A percentile compares a stretch with the other conserved stretches of the same genome.
phyloP scores from a whole-genome alignment of 2,329 filamentous ascomycete genomes.

The Claviceps sp. region DNA sequence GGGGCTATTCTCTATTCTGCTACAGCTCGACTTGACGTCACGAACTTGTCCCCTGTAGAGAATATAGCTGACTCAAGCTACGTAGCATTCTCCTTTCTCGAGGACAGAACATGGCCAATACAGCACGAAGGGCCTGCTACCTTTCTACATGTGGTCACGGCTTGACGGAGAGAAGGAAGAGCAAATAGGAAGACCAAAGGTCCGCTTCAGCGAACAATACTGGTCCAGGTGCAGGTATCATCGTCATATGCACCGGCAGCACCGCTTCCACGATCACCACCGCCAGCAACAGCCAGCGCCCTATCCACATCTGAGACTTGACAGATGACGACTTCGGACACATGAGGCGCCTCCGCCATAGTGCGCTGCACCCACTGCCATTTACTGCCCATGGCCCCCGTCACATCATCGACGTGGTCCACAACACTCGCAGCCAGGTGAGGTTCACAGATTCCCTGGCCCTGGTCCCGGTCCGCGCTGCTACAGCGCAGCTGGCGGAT shows the following conservation, averaged over 20 bases:
- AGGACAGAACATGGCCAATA: no score
- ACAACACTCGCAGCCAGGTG: not conserved
- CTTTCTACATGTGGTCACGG: no score
- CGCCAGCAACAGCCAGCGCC: not conserved
- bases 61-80: no score
- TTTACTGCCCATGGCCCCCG: conserved; percentile 2
- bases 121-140: no score
- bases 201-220: not conserved
- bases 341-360: conserved; percentile 1
- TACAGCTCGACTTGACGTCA: no score
- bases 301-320: not conserved
- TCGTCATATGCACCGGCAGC: no score
- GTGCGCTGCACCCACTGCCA: conserved; percentile 3
- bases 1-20: no score
- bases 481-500: not conserved
- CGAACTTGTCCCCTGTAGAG: no score
- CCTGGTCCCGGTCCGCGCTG: no score
- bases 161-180: no score
- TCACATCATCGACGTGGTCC: not conserved
- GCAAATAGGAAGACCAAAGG: no score
- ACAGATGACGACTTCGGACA: not conserved
- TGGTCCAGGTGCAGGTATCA: not conserved
- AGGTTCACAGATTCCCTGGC: not conserved
- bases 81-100: no score
- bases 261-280: not conserved